Percentiles rank a stretch among this genome's conserved stretches.
Conservation (phyloP, 768 basidiomycete genomes). For the Basidioascus undulatus region DNA sequence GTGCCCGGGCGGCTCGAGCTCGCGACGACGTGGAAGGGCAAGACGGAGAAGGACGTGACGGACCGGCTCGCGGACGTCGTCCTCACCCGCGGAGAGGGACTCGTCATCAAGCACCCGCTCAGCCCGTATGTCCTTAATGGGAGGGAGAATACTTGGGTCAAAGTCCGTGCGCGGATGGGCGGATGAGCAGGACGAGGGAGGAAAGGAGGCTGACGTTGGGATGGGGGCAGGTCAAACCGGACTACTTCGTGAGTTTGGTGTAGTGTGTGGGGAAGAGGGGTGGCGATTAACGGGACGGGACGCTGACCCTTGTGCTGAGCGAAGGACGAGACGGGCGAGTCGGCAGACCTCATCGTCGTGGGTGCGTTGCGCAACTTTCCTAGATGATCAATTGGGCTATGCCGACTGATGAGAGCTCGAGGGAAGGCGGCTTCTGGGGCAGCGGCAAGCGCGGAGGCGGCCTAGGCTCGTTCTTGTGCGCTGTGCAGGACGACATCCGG, state of each 20-base stretch:
- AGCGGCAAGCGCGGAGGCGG: constrained; percentile 63
- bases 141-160: constrained; percentile 78
- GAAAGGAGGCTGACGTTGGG: background rate
- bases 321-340: constrained; percentile 77
- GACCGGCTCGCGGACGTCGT: constrained; percentile 59
- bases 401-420: background rate
- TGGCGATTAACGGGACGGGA: background rate
- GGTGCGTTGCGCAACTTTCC: constrained; percentile 25
- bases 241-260: constrained; percentile 41
- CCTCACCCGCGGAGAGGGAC: constrained; percentile 70
- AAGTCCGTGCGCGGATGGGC: constrained; percentile 29
- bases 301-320: no score
- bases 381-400: background rate
- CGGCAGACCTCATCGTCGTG: constrained; percentile 72
- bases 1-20: constrained; percentile 64
- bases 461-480: constrained; percentile 72
- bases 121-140: constrained; percentile 67
- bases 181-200: background rate
- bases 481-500: constrained; percentile 46
- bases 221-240: constrained; percentile 66
- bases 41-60: constrained; percentile 57
- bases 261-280: background rate
- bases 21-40: constrained; percentile 42
- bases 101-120: constrained; percentile 68
- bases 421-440: constrained; percentile 66